Evolutionary conservation across 495 filamentous ascomycete genomes (phyloP), one percentile per base, ranked within the genome.

Genomic region (Durotheca rogersii): DNA sequence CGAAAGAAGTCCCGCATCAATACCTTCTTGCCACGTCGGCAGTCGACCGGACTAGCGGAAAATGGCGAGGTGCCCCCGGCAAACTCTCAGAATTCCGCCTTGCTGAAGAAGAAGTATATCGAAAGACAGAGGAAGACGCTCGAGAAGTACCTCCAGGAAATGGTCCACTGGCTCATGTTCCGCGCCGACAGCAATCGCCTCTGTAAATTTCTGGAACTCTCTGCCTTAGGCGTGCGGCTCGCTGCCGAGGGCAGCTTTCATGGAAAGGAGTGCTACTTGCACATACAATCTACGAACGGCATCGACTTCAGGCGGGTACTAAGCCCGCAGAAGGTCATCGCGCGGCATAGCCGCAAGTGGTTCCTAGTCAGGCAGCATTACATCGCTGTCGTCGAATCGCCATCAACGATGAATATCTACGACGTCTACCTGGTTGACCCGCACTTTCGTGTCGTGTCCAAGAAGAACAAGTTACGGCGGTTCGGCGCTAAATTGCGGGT

Each of bases 391-490:
- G 91, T 97, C 31, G 91, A 99, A 64, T 96, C 91, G 0, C 93
- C 93, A 7, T 92, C 97, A 59, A 92, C 91, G 56, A 95, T 96
- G 91, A 94, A 95, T 62, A 95, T 97, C 31, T 97, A 96, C 63
- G 93, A 99, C 71, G 93, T 97, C 53, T 96, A 97, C 64, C 78
- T 99, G 6, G 87, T 96, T 15, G 93, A 99, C 60, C 73, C 87
- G 1, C 79, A 83, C 49, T 99, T 96, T 67, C 75, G 79, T 27
- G 80, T 95, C 18, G 80, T 89, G 39, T 81, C 87, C 23, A 86
- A 86, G 61, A 86, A 85, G 59, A 81, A 78, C 51, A 90, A 84
- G 58, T 70, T 81, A 6, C 83, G 75, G 44, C 79, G 86, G 10
- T 76, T 84, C 25, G 78, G 81, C 12, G 78, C 79, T 14, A 87